Conservation (phyloP, 768 basidiomycete genomes). For the Russula sp. region DNA sequence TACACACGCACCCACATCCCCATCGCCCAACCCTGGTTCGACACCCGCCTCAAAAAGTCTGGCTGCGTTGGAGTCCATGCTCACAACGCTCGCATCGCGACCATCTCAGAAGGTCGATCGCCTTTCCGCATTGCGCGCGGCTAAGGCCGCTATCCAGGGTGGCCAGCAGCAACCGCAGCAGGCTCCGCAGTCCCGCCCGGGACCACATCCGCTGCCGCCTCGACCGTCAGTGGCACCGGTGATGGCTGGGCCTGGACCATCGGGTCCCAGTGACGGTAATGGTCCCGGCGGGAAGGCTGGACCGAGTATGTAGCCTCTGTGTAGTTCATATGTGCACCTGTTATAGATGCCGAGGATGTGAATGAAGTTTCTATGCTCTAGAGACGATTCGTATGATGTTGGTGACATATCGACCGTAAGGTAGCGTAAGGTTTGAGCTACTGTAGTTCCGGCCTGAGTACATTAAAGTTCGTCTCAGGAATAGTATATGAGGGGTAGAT, state of each 20-base stretch:
- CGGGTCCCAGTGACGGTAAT: neutral
- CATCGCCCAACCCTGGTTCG: neutral
- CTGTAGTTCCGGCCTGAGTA: too few relatives aligned
- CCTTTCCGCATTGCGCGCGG: conserved; percentile 14
- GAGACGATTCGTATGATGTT: too few relatives aligned
- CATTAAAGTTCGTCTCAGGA: too few relatives aligned
- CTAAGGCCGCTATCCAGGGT: conserved; percentile 14
- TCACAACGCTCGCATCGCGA: neutral
- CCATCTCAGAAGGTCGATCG: neutral
- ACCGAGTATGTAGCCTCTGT: neutral
- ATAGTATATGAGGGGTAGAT: too few relatives aligned
- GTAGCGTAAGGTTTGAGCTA: too few relatives aligned
- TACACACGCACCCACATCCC: neutral
- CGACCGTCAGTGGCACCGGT: neutral
- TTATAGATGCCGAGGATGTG: neutral
- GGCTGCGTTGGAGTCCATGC: neutral
- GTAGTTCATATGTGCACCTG: neutral
- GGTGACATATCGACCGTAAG: too few relatives aligned
- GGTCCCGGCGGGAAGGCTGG: neutral
- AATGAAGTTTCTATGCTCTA: too few relatives aligned
- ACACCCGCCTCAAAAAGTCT: conserved; percentile 1
- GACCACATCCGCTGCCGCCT: neutral
- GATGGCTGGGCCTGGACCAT: neutral
- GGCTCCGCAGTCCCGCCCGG: neutral
- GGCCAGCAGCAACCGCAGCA: neutral